Conservation (phyloP, 495 filamentous ascomycete genomes). For the Staphylotrichum longicolle region DNA sequence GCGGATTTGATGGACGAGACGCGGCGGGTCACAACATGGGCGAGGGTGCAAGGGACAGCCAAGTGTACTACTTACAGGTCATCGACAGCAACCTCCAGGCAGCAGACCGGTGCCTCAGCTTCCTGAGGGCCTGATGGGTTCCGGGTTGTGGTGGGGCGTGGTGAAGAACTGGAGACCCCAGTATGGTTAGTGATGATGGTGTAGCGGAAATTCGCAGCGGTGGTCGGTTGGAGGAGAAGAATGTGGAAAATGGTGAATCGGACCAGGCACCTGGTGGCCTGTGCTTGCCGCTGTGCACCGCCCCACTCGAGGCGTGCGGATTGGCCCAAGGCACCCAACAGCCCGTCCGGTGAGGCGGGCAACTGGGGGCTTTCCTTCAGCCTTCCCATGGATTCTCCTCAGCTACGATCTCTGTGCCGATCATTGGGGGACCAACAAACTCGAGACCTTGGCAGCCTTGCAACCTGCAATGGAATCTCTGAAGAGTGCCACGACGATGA, state of each 20-base stretch:
- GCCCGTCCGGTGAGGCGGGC: conserved; percentile 20
- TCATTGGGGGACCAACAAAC: no score
- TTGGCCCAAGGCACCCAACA: conserved; percentile 7
- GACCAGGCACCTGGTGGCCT: conserved; percentile 29
- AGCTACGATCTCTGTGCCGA: no score
- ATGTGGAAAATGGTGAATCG: conserved; percentile 37
- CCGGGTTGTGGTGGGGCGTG: conserved; percentile 27
- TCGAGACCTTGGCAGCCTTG: no score
- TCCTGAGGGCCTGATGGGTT: conserved; percentile 20
- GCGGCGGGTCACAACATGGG: conserved; percentile 27
- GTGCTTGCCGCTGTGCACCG: conserved; percentile 25
- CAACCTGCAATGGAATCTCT: no score
- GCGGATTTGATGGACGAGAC: conserved; percentile 43
- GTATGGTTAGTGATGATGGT: conserved; percentile 36
- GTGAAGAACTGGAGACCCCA: conserved; percentile 31
- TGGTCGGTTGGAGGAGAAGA: conserved; percentile 37
- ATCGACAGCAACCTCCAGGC: conserved; percentile 37
- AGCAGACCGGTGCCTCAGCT: conserved; percentile 23
- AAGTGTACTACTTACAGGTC: conserved; percentile 39
- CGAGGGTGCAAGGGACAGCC: conserved; percentile 21
- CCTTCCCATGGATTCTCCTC: no score
- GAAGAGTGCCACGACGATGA: no score
- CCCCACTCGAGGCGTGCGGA: conserved; percentile 14
- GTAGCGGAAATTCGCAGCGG: conserved; percentile 38
- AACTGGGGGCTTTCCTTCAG: conserved; percentile 2